These are phyloP conservation scores for Bodo saltans DNA, from an alignment of 78 protist species.

Conservation along the genomic window DNA sequence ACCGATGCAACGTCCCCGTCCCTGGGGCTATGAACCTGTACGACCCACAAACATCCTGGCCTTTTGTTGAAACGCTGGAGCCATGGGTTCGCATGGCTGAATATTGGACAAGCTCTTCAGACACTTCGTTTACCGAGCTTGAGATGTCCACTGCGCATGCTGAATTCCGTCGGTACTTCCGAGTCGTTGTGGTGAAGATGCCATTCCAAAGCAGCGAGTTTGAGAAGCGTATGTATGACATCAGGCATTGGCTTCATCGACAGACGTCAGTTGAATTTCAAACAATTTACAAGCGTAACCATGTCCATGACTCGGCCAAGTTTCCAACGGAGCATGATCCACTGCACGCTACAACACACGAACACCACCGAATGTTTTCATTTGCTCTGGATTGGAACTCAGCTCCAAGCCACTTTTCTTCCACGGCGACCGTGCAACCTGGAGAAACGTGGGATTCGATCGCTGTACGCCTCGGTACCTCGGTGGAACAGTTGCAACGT, in stretches of 20 bases:
- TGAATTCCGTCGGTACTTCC: neutral
- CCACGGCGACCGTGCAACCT: neutral
- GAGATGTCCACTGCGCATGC: neutral
- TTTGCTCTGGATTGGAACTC: neutral
- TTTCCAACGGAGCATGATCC: neutral
- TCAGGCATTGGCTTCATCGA: neutral
- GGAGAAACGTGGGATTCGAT: neutral
- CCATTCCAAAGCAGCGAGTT: neutral
- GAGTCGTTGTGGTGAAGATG: neutral
- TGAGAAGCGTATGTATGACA: neutral
- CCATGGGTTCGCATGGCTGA: neutral
- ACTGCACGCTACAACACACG: neutral
- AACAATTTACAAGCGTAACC: neutral
- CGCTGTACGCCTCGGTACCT: neutral
- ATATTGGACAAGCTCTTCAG: neutral
- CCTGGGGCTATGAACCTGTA: too few species aligned
- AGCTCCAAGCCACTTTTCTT: neutral
- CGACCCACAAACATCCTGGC: neutral
- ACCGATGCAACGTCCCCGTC: too few species aligned
- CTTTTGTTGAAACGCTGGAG: neutral
- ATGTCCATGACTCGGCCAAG: neutral
- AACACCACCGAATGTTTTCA: neutral
- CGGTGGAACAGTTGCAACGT: neutral
- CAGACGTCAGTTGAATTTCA: neutral
- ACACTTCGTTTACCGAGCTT: neutral